Percentiles rank a stretch among this genome's conserved stretches.
Conservation (phyloP, 2,329 filamentous ascomycete genomes). For the Proliferodiscus dingleyae region DNA sequence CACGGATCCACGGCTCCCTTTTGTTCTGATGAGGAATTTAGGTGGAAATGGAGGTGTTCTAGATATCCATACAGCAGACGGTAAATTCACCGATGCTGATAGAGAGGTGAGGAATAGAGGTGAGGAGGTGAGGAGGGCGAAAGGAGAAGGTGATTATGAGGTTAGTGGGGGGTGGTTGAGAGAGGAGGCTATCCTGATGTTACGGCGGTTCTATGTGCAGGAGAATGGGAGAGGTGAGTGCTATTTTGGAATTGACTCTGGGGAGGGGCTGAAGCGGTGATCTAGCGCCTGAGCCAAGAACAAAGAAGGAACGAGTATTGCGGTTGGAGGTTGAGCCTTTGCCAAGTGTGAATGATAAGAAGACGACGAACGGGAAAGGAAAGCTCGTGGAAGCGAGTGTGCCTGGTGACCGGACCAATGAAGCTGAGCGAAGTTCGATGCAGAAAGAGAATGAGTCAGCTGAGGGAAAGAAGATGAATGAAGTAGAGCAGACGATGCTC, state of each 20-base stretch:
- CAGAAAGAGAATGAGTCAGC: no score
- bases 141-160: slow-evolving; percentile 73
- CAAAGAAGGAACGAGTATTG: slow-evolving; percentile 30
- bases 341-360: no score
- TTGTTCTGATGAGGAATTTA: no score
- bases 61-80: slow-evolving; percentile 57
- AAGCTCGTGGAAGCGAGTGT: background rate
- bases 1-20: no score
- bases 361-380: slow-evolving; percentile 6
- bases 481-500: background rate
- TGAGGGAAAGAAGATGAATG: no score
- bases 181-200: slow-evolving; percentile 86
- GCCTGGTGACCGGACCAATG: no score
- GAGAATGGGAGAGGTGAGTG: slow-evolving; percentile 83
- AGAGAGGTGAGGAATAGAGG: slow-evolving; percentile 31
- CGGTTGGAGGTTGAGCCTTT: slow-evolving; percentile 31
- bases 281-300: slow-evolving; percentile 30
- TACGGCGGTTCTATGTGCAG: slow-evolving; percentile 94
- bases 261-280: slow-evolving; percentile 7
- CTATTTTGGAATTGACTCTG: background rate
- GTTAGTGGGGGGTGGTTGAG: slow-evolving; percentile 84
- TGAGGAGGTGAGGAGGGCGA: slow-evolving; percentile 27
- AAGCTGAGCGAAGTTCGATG: no score
- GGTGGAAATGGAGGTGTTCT: slow-evolving; percentile 68
- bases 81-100: slow-evolving; percentile 3